Conservation (phyloP, 2,329 filamentous ascomycete species). For the Epichloe gansuensis region DNA sequence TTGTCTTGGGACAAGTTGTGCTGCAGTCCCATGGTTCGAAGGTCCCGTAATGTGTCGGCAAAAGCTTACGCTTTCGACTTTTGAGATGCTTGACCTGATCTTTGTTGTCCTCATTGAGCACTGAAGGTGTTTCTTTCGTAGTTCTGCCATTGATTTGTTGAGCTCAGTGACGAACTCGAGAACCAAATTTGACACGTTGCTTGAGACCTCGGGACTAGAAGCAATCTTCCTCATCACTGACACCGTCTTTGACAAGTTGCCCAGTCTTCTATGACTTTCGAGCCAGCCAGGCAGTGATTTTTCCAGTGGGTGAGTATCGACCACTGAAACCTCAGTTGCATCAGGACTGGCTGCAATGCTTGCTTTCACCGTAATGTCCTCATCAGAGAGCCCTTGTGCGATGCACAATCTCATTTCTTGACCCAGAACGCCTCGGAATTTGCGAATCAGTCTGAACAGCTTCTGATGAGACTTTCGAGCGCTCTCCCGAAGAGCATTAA, state of each 20-base stretch:
- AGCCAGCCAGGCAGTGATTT: slow-evolving; percentile 25
- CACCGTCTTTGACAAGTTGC: slow-evolving; percentile 56
- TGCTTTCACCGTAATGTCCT: slow-evolving; percentile 15
- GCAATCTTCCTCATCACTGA: slow-evolving; percentile 61
- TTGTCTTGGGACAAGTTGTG: slow-evolving; percentile 67
- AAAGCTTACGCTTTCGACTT: slow-evolving; percentile 77
- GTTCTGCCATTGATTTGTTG: slow-evolving; percentile 53
- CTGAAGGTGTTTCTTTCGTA: slow-evolving; percentile 71
- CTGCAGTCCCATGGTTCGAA: slow-evolving; percentile 82
- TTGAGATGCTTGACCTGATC: slow-evolving; percentile 78
- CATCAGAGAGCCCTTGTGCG: slow-evolving; percentile 46
- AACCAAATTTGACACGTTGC: slow-evolving; percentile 48
- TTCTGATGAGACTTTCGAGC: slow-evolving; percentile 84
- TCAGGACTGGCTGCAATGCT: slow-evolving; percentile 1
- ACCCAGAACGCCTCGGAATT: slow-evolving; percentile 70
- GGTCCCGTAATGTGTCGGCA: slow-evolving; percentile 70
- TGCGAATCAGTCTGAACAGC: slow-evolving; percentile 80
- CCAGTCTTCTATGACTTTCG: slow-evolving; percentile 50
- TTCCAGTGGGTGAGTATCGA: slow-evolving; percentile 12
- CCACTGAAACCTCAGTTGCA: slow-evolving; percentile 5
- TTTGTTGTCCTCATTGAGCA: slow-evolving; percentile 81
- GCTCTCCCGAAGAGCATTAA: slow-evolving; percentile 77
- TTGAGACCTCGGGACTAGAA: slow-evolving; percentile 34
- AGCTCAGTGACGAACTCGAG: slow-evolving; percentile 59
- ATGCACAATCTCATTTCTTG: slow-evolving; percentile 61